Evolutionary conservation across 2,329 filamentous ascomycete species (phyloP), one percentile per base, ranked within the genome.

Genomic region (Colletotrichum sp.): DNA sequence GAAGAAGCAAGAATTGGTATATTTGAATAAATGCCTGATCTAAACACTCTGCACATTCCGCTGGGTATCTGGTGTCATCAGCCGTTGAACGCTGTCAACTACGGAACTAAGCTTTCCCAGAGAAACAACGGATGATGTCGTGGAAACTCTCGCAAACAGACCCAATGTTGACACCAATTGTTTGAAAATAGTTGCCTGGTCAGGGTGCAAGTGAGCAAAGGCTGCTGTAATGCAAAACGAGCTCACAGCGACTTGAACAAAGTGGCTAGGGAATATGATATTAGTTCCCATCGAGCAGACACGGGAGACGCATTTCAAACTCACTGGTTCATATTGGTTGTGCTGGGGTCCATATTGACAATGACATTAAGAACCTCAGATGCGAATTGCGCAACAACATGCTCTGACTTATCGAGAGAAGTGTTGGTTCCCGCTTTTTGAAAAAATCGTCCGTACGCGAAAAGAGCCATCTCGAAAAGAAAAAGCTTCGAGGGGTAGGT

Each of bases 81-180:
- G 11, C 43, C 43, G 43, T 33, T 65, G 62, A 21, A 64, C 62
- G 29, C 12, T 54, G 27, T 65, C 62, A 27, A 65, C 62, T 3
- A 54, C 29, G 15, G 62, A 65, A n/a, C 62, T 65, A 13, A 65
- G 43, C 29, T 65, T 65, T 11, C 38, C 62, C 24, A 65, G 18
- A 33, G 62, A 65, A 9, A 65, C 62, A 33, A 65, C 43, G 5
- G 62, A 65, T 6, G 62, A 54, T 5, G 29, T 65, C 38, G 34
- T 54, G 2, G 43, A 65, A 34, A 33, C 27, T 21, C 62, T n/a
- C 43, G 43, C 43, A 51, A 51, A 51, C n/a, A 51, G 43, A 24
- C 43, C 43, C n/a, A 51, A 21, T 51, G 43, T 51, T 51, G 43
- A 51, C n/a, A 21, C 43, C 43, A 51, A 51, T 21, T 51, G 43